Conservation (phyloP, 2,329 filamentous ascomycete species). For the Hypoxylon sp. region DNA sequence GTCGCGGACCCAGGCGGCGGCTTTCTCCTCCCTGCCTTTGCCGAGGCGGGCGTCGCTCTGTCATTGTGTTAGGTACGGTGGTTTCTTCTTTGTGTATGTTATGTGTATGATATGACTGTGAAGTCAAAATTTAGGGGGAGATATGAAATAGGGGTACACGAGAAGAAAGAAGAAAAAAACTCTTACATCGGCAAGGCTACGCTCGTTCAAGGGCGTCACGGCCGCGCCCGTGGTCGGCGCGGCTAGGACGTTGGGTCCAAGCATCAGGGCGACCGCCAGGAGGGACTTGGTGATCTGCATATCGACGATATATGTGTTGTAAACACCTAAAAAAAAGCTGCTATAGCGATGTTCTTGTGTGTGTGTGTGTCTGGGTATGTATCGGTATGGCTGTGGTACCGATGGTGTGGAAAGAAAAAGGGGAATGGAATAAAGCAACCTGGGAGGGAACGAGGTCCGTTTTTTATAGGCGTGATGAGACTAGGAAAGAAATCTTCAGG, state of each 20-base stretch:
- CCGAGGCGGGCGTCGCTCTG: too few relatives aligned
- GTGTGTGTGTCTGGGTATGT: too few relatives aligned
- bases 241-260: slow-evolving; percentile 41
- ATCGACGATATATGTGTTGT: neutral
- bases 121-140: too few relatives aligned
- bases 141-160: too few relatives aligned
- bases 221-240: slow-evolving; percentile 30
- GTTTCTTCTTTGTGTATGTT: too few relatives aligned
- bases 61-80: too few relatives aligned
- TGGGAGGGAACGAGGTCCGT: neutral
- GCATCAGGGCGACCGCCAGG: slow-evolving; percentile 43
- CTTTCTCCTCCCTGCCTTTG: neutral
- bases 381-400: too few relatives aligned
- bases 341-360: too few relatives aligned
- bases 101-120: too few relatives aligned
- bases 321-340: too few relatives aligned
- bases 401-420: neutral
- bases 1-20: slow-evolving; percentile 21
- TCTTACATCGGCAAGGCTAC: too few relatives aligned
- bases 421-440: neutral
- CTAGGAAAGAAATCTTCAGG: neutral
- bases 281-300: slow-evolving; percentile 47
- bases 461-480: slow-evolving; percentile 31
- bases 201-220: slow-evolving; percentile 17
- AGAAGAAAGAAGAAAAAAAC: too few relatives aligned